Conservation (phyloP, 768 basidiomycete species). For the Dentipellis fragilis region DNA sequence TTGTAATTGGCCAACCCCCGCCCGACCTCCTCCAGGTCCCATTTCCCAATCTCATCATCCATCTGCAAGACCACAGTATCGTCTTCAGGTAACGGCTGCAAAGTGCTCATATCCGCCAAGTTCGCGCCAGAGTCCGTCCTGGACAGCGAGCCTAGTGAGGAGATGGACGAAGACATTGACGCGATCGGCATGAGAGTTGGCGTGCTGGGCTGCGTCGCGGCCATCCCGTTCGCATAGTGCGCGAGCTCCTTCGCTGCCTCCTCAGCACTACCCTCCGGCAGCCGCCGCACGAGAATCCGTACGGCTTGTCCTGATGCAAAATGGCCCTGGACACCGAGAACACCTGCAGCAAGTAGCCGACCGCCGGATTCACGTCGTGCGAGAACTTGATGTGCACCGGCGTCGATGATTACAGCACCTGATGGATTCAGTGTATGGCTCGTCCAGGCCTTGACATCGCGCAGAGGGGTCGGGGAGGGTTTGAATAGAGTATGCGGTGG, state of each 20-base stretch:
- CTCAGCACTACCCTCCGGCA: slow-evolving; percentile 16
- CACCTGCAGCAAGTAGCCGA: slow-evolving; percentile 85
- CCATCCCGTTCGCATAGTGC: slow-evolving; percentile 28
- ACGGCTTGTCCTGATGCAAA: slow-evolving; percentile 97
- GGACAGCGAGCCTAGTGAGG: slow-evolving; percentile 10
- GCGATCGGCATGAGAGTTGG: slow-evolving; percentile 20
- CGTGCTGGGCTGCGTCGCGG: slow-evolving; percentile 45
- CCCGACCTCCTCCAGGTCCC: slow-evolving; percentile 84
- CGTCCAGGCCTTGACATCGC: slow-evolving; percentile 93
- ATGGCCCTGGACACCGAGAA: slow-evolving; percentile 73
- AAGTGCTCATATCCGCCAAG: background rate
- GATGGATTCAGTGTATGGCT: slow-evolving; percentile 88
- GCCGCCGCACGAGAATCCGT: slow-evolving; percentile 53
- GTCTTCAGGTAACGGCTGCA: slow-evolving; percentile 16
- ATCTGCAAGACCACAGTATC: slow-evolving; percentile 16
- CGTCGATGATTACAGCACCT: slow-evolving; percentile 81
- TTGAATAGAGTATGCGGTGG: slow-evolving; percentile 88
- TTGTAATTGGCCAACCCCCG: slow-evolving; percentile 95
- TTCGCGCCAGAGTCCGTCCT: slow-evolving; percentile 8
- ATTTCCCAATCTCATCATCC: slow-evolving; percentile 35
- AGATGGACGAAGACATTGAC: background rate
- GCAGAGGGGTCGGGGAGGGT: slow-evolving; percentile 58
- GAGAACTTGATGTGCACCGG: slow-evolving; percentile 81
- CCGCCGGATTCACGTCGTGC: slow-evolving; percentile 83
- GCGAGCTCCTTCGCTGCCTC: slow-evolving; percentile 11